These are phyloP conservation scores for Quillaja saponaria DNA, from an alignment of 306 rosid species.

Conservation along the genomic window DNA sequence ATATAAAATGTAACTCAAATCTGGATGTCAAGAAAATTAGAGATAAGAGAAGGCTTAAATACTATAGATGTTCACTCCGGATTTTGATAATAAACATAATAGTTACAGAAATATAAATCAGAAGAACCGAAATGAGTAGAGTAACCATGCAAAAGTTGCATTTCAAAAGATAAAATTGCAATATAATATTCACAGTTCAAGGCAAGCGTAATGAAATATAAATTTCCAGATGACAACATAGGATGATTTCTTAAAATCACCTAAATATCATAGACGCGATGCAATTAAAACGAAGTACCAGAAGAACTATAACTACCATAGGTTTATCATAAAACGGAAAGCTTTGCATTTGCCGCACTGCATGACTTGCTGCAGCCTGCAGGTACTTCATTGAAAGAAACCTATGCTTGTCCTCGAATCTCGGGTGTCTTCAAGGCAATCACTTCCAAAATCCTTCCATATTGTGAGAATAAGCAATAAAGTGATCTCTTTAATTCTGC, in stretches of 20 bases:
- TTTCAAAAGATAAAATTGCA: too few species aligned
- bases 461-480: constrained; percentile 92
- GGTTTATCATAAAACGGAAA: constrained; percentile 98
- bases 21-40: not conserved
- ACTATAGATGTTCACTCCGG: not conserved
- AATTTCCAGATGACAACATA: not conserved
- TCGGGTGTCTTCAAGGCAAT: constrained; percentile 88
- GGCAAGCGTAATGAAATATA: not conserved
- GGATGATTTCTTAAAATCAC: not conserved
- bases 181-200: not conserved
- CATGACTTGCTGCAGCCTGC: constrained; percentile 99
- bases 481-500: constrained; percentile 94
- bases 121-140: too few species aligned
- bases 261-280: not conserved
- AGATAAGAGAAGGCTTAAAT: constrained; percentile 4
- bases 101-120: not conserved
- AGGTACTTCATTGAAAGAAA: constrained; percentile 90
- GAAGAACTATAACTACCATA: constrained; percentile 61
- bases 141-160: too few species aligned
- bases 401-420: constrained; percentile 99
- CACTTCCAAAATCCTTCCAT: constrained; percentile 91
- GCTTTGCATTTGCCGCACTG: constrained; percentile 98
- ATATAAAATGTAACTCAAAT: constrained; percentile 15
- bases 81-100: constrained; percentile 19
- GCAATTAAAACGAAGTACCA: constrained; percentile 9